Evolutionary conservation across 2,329 filamentous ascomycete genomes (phyloP).

Genomic region (Neonectria faginata): DNA sequence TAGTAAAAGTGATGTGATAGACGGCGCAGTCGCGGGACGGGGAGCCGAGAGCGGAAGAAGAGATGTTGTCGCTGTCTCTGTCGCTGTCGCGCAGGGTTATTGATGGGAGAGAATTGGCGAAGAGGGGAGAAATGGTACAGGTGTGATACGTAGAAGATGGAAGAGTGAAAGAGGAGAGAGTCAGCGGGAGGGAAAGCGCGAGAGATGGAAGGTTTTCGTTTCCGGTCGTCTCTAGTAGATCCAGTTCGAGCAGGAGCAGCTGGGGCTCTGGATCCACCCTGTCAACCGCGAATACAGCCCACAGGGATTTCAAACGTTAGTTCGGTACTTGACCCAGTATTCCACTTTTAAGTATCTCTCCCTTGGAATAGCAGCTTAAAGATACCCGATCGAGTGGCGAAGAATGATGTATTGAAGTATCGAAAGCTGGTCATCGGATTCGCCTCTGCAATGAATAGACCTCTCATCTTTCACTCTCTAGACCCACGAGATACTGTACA

Average conservation of each 20-base stretch:
- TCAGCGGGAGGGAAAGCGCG: neutral
- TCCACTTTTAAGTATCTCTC: too few species aligned
- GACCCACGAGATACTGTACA: too few species aligned
- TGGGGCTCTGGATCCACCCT: conserved; percentile 22
- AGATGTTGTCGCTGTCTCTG: neutral
- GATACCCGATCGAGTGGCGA: too few species aligned
- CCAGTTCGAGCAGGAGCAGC: conserved; percentile 28
- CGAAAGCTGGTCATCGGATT: too few species aligned
- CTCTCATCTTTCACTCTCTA: too few species aligned
- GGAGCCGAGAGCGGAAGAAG: conserved; percentile 2
- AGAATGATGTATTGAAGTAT: too few species aligned
- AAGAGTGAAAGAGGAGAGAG: conserved; percentile 24
- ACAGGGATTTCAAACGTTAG: too few species aligned
- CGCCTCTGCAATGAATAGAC: too few species aligned
- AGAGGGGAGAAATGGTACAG: neutral
- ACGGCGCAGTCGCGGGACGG: neutral
- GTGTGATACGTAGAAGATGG: conserved; percentile 4
- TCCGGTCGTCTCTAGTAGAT: conserved; percentile 32
- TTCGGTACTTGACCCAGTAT: too few species aligned
- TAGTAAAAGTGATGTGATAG: conserved; percentile 7
- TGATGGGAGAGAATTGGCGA: neutral
- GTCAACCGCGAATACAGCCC: neutral
- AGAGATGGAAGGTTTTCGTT: conserved; percentile 40
- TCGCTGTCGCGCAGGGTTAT: neutral
- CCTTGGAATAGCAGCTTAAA: too few species aligned